These are phyloP conservation scores for Bauhinia variegata DNA, from an alignment of 306 rosid genomes.

Conservation along the genomic window DNA sequence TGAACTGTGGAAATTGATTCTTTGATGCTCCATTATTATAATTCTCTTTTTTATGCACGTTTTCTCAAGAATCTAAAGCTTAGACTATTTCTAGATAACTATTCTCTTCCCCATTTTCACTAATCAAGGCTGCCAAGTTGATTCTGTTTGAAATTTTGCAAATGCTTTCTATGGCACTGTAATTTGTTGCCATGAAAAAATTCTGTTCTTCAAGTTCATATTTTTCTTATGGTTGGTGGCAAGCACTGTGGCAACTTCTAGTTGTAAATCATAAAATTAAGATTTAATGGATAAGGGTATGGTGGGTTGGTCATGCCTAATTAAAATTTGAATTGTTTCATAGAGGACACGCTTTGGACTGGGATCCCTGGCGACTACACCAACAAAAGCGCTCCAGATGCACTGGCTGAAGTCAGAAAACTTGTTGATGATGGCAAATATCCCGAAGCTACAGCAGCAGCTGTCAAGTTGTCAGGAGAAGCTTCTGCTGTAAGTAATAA, in stretches of 20 bases:
- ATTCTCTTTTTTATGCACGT: background rate
- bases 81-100: no score
- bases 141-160: background rate
- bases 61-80: background rate
- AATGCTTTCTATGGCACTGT: background rate
- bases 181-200: background rate
- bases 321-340: slow-evolving; percentile 12
- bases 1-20: background rate
- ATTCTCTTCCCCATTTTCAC: background rate
- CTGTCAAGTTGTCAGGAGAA: slow-evolving; percentile 67
- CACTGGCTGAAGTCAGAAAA: slow-evolving; percentile 70
- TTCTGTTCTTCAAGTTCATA: background rate
- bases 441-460: slow-evolving; percentile 74
- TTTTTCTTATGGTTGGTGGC: slow-evolving; percentile 3
- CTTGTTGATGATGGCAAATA: slow-evolving; percentile 72
- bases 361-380: slow-evolving; percentile 79
- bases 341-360: slow-evolving; percentile 96
- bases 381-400: slow-evolving; percentile 69
- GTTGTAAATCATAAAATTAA: slow-evolving; percentile 3
- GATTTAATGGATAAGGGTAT: slow-evolving; percentile 12
- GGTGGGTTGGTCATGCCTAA: slow-evolving; percentile 10
- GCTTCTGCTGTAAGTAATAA: slow-evolving; percentile 65
- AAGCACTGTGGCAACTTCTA: background rate
- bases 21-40: no score
- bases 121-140: background rate